phyloP scores from a whole-genome alignment of 805 yeast species.

The Scheffersomyces amazonensis region DNA sequence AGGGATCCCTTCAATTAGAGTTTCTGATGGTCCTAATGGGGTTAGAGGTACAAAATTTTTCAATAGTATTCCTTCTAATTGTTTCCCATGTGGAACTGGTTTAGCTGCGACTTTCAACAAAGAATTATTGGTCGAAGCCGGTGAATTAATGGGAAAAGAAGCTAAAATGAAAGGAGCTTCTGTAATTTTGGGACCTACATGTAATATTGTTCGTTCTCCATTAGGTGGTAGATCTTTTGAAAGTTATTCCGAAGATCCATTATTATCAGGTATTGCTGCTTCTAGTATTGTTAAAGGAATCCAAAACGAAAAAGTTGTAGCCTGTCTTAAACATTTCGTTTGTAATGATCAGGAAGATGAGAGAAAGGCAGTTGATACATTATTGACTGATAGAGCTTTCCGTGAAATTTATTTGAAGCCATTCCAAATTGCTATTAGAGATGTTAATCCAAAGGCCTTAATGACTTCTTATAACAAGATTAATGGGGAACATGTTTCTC shows the following conservation, averaged over 20 bases:
- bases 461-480: conserved; percentile 66
- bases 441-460: conserved; percentile 50
- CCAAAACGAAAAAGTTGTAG: conserved; percentile 48
- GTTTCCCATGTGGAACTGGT: conserved; percentile 61
- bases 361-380: conserved; percentile 45
- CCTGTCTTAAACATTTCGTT: conserved; percentile 61
- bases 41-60: conserved; percentile 57
- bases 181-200: conserved; percentile 35
- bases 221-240: conserved; percentile 65
- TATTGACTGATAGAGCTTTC: conserved; percentile 57
- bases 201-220: conserved; percentile 56
- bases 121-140: conserved; percentile 45
- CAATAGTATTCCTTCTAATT: conserved; percentile 51
- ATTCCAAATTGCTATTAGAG: conserved; percentile 55
- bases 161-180: conserved; percentile 53
- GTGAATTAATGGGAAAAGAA: conserved; percentile 51
- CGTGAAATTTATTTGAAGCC: conserved; percentile 65
- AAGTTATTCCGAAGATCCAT: conserved; percentile 61
- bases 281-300: conserved; percentile 52
- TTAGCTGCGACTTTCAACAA: conserved; percentile 56
- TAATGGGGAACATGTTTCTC: conserved; percentile 58
- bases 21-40: conserved; percentile 64
- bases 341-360: conserved; percentile 63
- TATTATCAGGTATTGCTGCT: conserved; percentile 43
- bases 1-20: conserved; percentile 46